These are phyloP conservation scores for Viola odorata DNA, from an alignment of 345 rosid species.

Conservation along the genomic window DNA sequence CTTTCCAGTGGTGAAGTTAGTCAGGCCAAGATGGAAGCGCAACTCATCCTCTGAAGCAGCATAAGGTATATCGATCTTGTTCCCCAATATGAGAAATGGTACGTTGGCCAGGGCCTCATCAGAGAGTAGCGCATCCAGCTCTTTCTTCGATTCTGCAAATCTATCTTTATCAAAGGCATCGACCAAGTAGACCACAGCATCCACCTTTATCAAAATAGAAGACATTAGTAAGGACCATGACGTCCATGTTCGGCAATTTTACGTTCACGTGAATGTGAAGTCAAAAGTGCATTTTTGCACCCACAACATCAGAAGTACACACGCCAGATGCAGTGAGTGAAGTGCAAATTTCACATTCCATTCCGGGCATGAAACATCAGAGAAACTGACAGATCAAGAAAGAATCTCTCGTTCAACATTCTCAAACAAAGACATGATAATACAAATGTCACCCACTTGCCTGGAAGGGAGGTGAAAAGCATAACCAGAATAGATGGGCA, in stretches of 20 bases:
- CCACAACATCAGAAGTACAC: too few relatives aligned
- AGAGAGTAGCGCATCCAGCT: slow-evolving; percentile 62
- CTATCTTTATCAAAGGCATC: slow-evolving; percentile 76
- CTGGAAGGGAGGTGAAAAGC: too few relatives aligned
- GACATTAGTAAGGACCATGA: not conserved
- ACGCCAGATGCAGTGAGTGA: too few relatives aligned
- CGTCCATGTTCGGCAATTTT: not conserved
- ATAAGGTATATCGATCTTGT: slow-evolving; percentile 73
- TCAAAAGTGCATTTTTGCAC: not conserved
- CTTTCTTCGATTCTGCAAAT: slow-evolving; percentile 61
- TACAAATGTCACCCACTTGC: too few relatives aligned
- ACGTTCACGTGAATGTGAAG: not conserved
- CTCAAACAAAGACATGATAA: too few relatives aligned
- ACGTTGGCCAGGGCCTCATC: slow-evolving; percentile 57
- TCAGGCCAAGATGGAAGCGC: slow-evolving; percentile 52
- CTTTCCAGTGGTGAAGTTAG: slow-evolving; percentile 75
- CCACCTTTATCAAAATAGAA: slow-evolving; percentile 39
- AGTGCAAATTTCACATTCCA: too few relatives aligned
- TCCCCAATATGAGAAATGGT: slow-evolving; percentile 66
- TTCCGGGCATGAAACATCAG: too few relatives aligned
- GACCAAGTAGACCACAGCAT: slow-evolving; percentile 69
- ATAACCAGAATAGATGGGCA: too few relatives aligned
- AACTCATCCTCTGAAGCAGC: slow-evolving; percentile 76
- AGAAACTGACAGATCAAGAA: too few relatives aligned
- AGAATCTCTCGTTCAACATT: too few relatives aligned